Percentiles rank a stretch among this genome's conserved stretches.
Conservation (phyloP, 1,284 basidiomycete species). For the Leccinum fallax region DNA sequence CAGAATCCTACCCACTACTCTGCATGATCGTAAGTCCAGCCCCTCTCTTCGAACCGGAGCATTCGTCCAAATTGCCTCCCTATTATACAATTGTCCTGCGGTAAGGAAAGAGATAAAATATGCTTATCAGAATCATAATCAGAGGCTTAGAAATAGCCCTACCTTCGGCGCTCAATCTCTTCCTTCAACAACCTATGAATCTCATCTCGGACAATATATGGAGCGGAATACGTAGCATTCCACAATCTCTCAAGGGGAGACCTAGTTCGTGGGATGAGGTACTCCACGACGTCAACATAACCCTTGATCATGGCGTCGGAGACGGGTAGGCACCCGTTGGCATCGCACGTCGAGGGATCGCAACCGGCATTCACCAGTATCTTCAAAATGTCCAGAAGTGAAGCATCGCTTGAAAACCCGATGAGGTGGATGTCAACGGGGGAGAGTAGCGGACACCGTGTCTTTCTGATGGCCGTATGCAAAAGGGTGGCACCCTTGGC, state of each 20-base stretch:
- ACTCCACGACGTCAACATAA: background rate
- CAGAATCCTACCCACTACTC: slow-evolving; percentile 94
- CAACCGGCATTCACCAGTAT: slow-evolving; percentile 5
- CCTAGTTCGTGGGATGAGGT: background rate
- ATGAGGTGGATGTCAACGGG: background rate
- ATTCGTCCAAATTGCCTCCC: no score
- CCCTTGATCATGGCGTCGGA: background rate
- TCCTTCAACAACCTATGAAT: background rate
- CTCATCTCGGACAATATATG: accelerated
- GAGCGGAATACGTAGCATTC: background rate
- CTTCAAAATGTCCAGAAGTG: background rate
- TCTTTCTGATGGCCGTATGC: background rate
- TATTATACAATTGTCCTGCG: no score
- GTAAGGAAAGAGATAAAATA: background rate
- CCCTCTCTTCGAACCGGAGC: no score
- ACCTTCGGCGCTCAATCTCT: background rate
- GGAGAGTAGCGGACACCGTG: no score
- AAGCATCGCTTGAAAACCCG: background rate
- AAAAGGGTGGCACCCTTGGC: background rate
- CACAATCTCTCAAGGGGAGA: background rate
- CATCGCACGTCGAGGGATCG: slow-evolving; percentile 4
- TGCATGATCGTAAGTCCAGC: slow-evolving; percentile 54
- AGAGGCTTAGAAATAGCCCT: background rate
- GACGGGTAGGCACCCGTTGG: background rate
- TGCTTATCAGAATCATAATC: background rate